phyloP scores from a whole-genome alignment of 192 early-diverging fungal genomes.

The Thoreauomyces humboldtii region DNA sequence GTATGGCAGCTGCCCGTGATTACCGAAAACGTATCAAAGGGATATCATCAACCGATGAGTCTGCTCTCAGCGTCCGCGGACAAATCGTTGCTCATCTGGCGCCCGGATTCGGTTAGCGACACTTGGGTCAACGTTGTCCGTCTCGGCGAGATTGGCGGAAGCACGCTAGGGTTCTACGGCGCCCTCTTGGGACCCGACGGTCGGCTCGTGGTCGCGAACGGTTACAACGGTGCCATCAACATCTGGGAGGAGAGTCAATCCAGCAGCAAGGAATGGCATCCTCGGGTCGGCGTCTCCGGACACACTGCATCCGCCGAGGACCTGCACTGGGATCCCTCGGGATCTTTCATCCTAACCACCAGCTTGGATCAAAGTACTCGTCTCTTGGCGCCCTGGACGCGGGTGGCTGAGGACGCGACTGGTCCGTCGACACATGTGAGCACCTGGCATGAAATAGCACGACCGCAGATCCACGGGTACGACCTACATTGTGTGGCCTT shows the following conservation, averaged over 20 bases:
- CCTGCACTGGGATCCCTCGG: constrained; percentile 78
- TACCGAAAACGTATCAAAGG: not conserved
- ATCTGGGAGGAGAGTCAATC: constrained; percentile 61
- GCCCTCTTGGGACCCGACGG: constrained; percentile 68
- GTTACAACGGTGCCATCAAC: constrained; percentile 82
- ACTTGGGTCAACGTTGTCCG: constrained; percentile 83
- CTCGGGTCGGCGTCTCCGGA: constrained; percentile 71
- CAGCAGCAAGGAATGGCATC: constrained; percentile 59
- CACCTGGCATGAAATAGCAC: constrained; percentile 87
- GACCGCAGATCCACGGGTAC: constrained; percentile 97
- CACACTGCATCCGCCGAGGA: constrained; percentile 79
- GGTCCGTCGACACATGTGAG: no score
- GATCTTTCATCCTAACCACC: constrained; percentile 68
- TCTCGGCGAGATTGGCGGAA: constrained; percentile 86
- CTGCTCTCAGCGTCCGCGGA: constrained; percentile 88
- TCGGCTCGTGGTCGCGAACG: constrained; percentile 67
- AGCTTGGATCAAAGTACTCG: constrained; percentile 89
- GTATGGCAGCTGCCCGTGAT: constrained; percentile 66
- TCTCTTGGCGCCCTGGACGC: constrained; percentile 74
- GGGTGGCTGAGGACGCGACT: no score
- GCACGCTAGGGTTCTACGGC: constrained; percentile 78
- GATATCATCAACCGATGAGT: constrained; percentile 60
- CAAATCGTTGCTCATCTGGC: constrained; percentile 90
- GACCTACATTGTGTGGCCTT: constrained; percentile 86
- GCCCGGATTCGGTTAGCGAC: constrained; percentile 69